Base-by-base conservation (phyloP, 176 grass and related monocot genomes). In the Avena insularis region DNA sequence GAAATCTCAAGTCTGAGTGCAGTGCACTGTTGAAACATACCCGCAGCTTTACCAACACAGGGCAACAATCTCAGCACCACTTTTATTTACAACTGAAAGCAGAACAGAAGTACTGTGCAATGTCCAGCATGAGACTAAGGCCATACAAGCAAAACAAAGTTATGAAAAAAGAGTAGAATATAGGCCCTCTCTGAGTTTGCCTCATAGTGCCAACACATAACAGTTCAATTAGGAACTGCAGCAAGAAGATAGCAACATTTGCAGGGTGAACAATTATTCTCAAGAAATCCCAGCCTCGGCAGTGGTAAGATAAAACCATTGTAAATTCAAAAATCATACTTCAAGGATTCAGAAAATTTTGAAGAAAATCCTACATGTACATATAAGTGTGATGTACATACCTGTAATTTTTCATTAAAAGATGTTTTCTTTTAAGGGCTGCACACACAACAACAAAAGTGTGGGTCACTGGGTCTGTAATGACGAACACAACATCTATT, bases 1-100 rank as follows among this genome's bases (percentile, higher is more conserved):
- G 51, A 63, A 88, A 70, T 36, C 77, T 77, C 45, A 83, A 55
- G 46, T 16, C 38, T 36, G 36, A 60, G 61, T 63, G 29, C 19
- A 83, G 76, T 73, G 53, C 63, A 77, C 13, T 71, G 2, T 74
- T 9, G 19, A 20, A 75, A 64, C 29, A 31, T 63, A 63, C 17
- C 72, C 40, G 53, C 64, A 62, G 61, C 43, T 81, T 81, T 48
- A 81, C 43, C 29, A 82, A 67, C 46, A 82, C 46, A 82, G 79
- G 45, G 61, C 23, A 35, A 81, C 25, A 33, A 35, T 29, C 46
- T 19, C 16, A 13, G 45, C 16, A 20, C 10, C 46, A 50, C 27
- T 35, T 68, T 12, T 35, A 50, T 82, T 51, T 68, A 35, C 27
- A 68, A 35, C 19, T 53, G 17, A 82, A 53, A 53, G 11, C 62